A percentile compares a stretch with the other conserved stretches of the same genome.
Conservation (phyloP, 331 rosid species). For the Phaseolus coccineus region DNA sequence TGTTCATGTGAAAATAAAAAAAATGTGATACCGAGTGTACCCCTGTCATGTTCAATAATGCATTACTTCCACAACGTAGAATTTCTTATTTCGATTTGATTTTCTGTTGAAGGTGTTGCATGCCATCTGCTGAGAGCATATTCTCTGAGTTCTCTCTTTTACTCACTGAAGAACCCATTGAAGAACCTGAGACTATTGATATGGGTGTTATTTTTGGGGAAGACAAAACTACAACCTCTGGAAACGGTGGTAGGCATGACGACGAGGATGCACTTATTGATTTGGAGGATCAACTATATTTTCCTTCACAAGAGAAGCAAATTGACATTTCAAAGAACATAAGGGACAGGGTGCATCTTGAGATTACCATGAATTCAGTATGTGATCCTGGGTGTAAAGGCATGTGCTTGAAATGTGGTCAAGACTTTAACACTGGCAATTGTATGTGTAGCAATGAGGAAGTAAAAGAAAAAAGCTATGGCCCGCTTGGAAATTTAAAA, state of each 20-base stretch:
- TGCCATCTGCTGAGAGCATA: constrained; percentile 71
- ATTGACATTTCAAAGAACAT: constrained; percentile 91
- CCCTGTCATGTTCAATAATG: constrained; percentile 3
- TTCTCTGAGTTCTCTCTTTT: constrained; percentile 80
- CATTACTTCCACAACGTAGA: constrained; percentile 9
- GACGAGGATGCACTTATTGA: constrained; percentile 62
- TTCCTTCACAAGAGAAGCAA: constrained; percentile 69
- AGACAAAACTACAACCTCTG: constrained; percentile 44
- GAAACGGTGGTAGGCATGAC: constrained; percentile 44
- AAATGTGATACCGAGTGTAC: neutral
- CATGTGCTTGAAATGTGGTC: constrained; percentile 81
- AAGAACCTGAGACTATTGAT: constrained; percentile 71
- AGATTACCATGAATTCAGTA: constrained; percentile 69
- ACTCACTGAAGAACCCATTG: constrained; percentile 74
- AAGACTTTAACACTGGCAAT: constrained; percentile 66
- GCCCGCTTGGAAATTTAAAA: constrained; percentile 81
- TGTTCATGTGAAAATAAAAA: neutral
- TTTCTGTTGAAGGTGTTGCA: constrained; percentile 72
- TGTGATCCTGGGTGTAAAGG: constrained; percentile 85
- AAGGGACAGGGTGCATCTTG: constrained; percentile 86
- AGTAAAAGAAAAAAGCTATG: constrained; percentile 49
- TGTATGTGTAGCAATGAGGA: constrained; percentile 72
- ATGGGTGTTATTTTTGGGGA: constrained; percentile 69
- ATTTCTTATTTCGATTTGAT: constrained; percentile 36
- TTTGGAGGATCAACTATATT: constrained; percentile 75